Evolutionary conservation across 2,329 filamentous ascomycete genomes (phyloP).

Genomic region (Ascocoryne sarcoides): DNA sequence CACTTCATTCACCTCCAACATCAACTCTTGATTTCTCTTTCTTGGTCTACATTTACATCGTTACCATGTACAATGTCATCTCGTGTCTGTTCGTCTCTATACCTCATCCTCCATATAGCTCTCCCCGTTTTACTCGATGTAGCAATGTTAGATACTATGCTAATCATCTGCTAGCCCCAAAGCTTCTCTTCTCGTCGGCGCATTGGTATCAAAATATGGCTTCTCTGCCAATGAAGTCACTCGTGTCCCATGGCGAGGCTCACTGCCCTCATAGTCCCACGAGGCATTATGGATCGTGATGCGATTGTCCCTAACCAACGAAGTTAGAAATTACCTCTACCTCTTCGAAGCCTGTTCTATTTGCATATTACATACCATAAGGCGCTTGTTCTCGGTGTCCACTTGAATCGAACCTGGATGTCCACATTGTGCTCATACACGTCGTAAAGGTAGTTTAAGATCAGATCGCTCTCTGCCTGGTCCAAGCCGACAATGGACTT

Average conservation of each 20-base stretch:
- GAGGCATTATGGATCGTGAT: slow-evolving; percentile 68
- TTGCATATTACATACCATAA: slow-evolving; percentile 37
- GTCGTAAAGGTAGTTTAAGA: slow-evolving; percentile 57
- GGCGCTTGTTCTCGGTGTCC: slow-evolving; percentile 58
- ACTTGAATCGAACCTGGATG: slow-evolving; percentile 63
- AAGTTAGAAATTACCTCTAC: slow-evolving; percentile 2
- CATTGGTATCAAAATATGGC: slow-evolving; percentile 55
- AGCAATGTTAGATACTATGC: neutral
- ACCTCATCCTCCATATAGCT: no score
- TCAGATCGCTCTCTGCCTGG: slow-evolving; percentile 57
- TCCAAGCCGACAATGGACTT: slow-evolving; percentile 60
- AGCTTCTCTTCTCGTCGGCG: slow-evolving; percentile 57
- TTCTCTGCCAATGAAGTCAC: slow-evolving; percentile 65
- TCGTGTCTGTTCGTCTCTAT: no score
- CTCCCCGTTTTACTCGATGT: neutral
- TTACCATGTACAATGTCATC: no score
- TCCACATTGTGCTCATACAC: slow-evolving; percentile 61
- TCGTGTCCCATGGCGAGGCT: slow-evolving; percentile 62
- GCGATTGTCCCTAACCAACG: slow-evolving; percentile 48
- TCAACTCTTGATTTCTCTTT: no score
- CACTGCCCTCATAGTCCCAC: slow-evolving; percentile 61
- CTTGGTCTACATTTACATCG: no score
- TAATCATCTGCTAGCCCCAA: slow-evolving; percentile 51
- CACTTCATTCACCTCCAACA: no score
- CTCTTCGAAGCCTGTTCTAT: no score